These are phyloP conservation scores for Austroboletus eburneus DNA, from an alignment of 768 basidiomycete species.

Conservation along the genomic window DNA sequence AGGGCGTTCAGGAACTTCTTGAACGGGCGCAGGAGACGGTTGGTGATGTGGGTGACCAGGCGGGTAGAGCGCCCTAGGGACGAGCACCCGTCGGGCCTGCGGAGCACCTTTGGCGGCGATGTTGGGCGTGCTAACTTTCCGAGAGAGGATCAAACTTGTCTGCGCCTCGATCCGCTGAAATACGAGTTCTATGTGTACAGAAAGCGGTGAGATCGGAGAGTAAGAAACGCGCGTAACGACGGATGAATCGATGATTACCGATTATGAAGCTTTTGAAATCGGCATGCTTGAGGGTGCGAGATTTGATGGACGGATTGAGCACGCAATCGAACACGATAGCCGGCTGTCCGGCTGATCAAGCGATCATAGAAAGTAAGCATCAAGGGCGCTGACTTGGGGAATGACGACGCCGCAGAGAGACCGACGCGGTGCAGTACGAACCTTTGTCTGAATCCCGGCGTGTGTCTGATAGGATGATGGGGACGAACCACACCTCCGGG, in stretches of 20 bases:
- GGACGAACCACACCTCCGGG: constrained; percentile 56
- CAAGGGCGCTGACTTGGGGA: constrained; percentile 14
- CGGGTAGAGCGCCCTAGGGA: constrained; percentile 45
- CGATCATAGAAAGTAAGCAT: constrained; percentile 4
- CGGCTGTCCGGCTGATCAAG: constrained; percentile 61
- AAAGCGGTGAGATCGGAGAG: constrained; percentile 12
- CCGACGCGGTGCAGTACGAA: constrained; percentile 25
- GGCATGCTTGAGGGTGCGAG: constrained; percentile 53
- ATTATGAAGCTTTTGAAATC: constrained; percentile 68
- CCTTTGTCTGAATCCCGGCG: constrained; percentile 69
- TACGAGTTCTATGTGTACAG: constrained; percentile 50
- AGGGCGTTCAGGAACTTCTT: constrained; percentile 43
- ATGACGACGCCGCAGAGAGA: background rate
- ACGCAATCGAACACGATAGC: constrained; percentile 73
- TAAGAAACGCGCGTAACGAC: background rate
- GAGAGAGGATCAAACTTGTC: constrained; percentile 55
- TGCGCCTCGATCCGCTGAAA: constrained; percentile 66
- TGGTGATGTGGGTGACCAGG: constrained; percentile 18
- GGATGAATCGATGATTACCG: constrained; percentile 43
- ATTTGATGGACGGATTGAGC: constrained; percentile 55
- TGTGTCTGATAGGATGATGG: constrained; percentile 64
- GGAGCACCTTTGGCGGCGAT: constrained; percentile 74
- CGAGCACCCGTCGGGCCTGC: constrained; percentile 48
- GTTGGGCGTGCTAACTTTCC: constrained; percentile 69
- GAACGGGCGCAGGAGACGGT: constrained; percentile 14